Base-by-base conservation (phyloP, 2,329 filamentous ascomycete genomes). In the Acrodontium crateriforme region DNA sequence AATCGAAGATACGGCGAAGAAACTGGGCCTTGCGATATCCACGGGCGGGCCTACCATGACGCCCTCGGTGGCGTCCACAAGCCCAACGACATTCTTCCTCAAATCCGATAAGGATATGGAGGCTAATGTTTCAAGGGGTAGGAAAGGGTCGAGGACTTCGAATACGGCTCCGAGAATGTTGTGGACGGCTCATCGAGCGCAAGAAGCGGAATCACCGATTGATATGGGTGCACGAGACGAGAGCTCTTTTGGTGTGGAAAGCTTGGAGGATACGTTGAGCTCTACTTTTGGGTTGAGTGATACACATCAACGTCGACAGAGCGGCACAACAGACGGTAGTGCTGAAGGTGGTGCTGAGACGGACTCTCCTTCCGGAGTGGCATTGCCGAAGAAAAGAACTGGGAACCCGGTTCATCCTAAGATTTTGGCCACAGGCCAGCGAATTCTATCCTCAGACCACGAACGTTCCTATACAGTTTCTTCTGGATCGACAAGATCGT, bases 61-160 rank as follows among this genome's bases (percentile, higher is more conserved):
- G n/a, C n/a, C n/a, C n/a, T n/a, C n/a, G n/a, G n/a, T n/a, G n/a
- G n/a, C n/a, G n/a, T 22, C 20, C 13, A 12, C 20, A 12, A 22
- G 10, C 35, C 67, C 68, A 22, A 66, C 66, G 27, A 67, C 66
- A 28, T 74, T 74, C 58, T 73, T 74, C 49, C 55, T 76, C 36
- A 58, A 63, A 35, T 68, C 63, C 38, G 66, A 64, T 41, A 55
- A 59, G 32, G 60, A 66, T 28, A 49, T 65, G 40, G 17, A 22
- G 36, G n/a, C 30, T n/a, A n/a, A n/a, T n/a, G n/a, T n/a, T n/a
- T n/a, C n/a, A n/a, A n/a, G n/a, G n/a, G n/a, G n/a, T n/a, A n/a
- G n/a, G n/a, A n/a, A n/a, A n/a, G n/a, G n/a, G n/a, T n/a, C n/a
- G n/a, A n/a, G n/a, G n/a, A n/a, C n/a, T n/a, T n/a, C n/a, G n/a